A percentile compares a stretch with the other conserved stretches of the same genome.
These are phyloP conservation scores for Clavariopsis aquatica DNA, from an alignment of 495 filamentous ascomycete species.

Conservation along the genomic window DNA sequence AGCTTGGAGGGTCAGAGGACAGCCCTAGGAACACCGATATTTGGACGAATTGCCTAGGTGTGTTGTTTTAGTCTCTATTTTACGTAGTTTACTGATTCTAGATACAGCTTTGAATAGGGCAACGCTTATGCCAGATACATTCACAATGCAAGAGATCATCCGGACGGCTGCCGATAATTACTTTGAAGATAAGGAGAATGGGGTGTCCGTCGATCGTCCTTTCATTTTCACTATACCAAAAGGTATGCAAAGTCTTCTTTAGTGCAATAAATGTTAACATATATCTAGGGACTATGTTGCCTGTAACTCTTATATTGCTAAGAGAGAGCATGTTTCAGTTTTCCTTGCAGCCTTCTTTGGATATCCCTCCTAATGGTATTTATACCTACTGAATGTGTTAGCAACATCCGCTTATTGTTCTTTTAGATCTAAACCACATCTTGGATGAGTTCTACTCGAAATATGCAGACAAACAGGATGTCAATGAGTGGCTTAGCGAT, in stretches of 20 bases:
- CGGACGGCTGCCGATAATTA: slow-evolving; percentile 5
- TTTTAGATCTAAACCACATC: slow-evolving; percentile 4
- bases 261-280: neutral
- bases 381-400: neutral
- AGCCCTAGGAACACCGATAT: neutral
- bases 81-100: slow-evolving; percentile 3
- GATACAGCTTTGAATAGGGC: slow-evolving; percentile 9
- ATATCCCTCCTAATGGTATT: slow-evolving; percentile 1
- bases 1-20: neutral
- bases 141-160: slow-evolving; percentile 10
- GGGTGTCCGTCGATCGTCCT: neutral
- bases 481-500: slow-evolving; percentile 6
- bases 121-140: slow-evolving; percentile 5
- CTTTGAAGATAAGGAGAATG: slow-evolving; percentile 8
- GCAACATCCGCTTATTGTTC: slow-evolving; percentile 5
- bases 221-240: slow-evolving; percentile 10
- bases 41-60: slow-evolving; percentile 13
- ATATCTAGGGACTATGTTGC: neutral
- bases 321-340: slow-evolving; percentile 3
- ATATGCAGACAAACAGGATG: slow-evolving; percentile 4
- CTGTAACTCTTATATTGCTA: neutral
- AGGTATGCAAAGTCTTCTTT: neutral
- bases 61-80: slow-evolving; percentile 2
- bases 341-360: slow-evolving; percentile 2
- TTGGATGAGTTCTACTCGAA: slow-evolving; percentile 6